Percentiles rank a stretch among this genome's conserved stretches.
Evolutionary conservation across 192 early-diverging fungal genomes (phyloP).

Genomic region (Backusella circina): DNA sequence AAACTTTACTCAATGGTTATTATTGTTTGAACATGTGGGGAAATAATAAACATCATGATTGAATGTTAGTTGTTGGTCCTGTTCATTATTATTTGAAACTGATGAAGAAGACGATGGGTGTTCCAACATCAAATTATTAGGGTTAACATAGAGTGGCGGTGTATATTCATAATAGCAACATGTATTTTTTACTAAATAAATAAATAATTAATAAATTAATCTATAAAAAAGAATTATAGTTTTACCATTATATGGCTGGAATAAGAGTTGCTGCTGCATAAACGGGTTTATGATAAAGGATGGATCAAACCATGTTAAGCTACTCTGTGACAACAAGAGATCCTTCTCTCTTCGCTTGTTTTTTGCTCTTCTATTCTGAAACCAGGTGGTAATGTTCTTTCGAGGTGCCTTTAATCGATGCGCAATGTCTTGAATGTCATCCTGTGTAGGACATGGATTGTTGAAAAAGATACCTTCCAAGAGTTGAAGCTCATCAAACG

Average conservation of each 20-base stretch:
- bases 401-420: conserved; percentile 4
- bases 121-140: neutral
- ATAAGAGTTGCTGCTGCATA: neutral
- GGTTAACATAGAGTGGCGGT: neutral
- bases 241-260: neutral
- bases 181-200: neutral
- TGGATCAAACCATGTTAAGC: neutral
- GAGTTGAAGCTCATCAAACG: neutral
- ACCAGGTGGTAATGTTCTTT: conserved; percentile 25
- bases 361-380: conserved; percentile 30
- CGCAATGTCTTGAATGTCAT: conserved; percentile 1
- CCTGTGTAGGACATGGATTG: neutral
- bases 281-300: neutral
- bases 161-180: neutral
- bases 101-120: neutral
- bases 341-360: conserved; percentile 8
- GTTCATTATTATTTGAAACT: neutral
- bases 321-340: neutral
- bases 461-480: conserved; percentile 5
- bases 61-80: neutral
- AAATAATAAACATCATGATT: neutral
- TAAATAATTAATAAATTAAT: neutral
- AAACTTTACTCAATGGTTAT: neutral
- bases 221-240: neutral
- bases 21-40: neutral